Conservation (phyloP, 2,329 filamentous ascomycete species). For the Beauveria varroae region DNA sequence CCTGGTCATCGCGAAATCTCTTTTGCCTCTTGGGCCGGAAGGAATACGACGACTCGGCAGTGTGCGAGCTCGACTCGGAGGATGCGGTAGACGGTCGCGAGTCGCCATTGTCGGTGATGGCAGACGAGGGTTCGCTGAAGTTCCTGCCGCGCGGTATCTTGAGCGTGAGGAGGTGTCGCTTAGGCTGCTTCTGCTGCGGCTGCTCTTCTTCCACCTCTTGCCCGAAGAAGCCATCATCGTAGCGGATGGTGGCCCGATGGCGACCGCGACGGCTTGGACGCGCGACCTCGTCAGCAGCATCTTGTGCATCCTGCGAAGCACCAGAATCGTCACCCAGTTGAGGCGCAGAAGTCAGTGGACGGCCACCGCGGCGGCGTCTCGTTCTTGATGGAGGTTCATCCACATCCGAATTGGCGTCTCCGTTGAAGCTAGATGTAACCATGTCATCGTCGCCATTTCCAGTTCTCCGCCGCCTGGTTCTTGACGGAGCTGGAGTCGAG, state of each 20-base stretch:
- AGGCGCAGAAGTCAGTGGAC: conserved; percentile 14
- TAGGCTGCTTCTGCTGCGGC: conserved; percentile 21
- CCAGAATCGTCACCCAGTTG: conserved; percentile 20
- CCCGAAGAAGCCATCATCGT: conserved; percentile 7
- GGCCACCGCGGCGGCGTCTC: conserved; percentile 6
- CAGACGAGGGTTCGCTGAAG: conserved; percentile 28
- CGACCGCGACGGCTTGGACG: conserved; percentile 15
- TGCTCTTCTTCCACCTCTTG: conserved; percentile 16
- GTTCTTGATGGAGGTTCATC: conserved; percentile 18
- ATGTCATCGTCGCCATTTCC: conserved; percentile 24
- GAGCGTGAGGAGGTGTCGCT: conserved; percentile 27
- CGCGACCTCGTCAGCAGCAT: conserved; percentile 13
- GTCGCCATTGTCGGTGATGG: conserved; percentile 35
- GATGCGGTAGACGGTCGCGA: conserved; percentile 46
- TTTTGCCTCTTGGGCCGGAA: conserved; percentile 49
- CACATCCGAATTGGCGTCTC: conserved; percentile 24
- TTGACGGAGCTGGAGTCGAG: conserved; percentile 37
- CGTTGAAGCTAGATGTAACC: conserved; percentile 26
- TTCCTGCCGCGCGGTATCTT: conserved; percentile 36
- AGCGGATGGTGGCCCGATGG: conserved; percentile 7
- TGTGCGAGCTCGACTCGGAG: conserved; percentile 43
- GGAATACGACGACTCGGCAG: conserved; percentile 43
- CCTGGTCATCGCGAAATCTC: conserved; percentile 43
- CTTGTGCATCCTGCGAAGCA: conserved; percentile 20
- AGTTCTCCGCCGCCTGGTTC: conserved; percentile 26